Base-by-base conservation (phyloP, 2,329 filamentous ascomycete species). In the Penicillium sp. region DNA sequence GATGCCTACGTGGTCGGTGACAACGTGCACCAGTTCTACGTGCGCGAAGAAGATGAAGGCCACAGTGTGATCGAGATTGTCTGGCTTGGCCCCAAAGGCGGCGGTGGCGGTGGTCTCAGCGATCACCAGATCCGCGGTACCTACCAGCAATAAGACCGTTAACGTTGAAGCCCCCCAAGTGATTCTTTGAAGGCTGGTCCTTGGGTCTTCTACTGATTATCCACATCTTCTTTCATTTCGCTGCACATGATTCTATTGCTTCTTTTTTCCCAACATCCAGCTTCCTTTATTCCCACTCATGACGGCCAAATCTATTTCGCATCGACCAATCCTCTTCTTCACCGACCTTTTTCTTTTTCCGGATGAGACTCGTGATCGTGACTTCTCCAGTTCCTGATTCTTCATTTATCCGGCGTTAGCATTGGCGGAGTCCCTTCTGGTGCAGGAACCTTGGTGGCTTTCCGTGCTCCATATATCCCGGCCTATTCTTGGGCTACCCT, bases 31-130 rank as follows among this genome's bases (percentile, higher is more conserved):
- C 76, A 78, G 54, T 72, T 74, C 61, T 78, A 78, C 57, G 67
- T 71, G 37, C 71, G 73, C 42, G 74, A 77, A 59, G 72, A 74
- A 58, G 69, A 71, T 56, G 71, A 75, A 44, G 70, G 68, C 55
- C 75, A 76, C 67, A 76, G 74, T 54, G 65, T 77, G 37, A 77
- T 78, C 56, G 76, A 78, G 58, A 69, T 78, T 22, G 75, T 78
- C 35, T 78, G 76, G 76, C 71, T 78, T 51, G 74, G 74, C 37
- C 71, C 74, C 54, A 70, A 73, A 64, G 70, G 70, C 51, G 72
- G 72, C 49, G 73, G 71, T 56, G 73, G 72, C 52, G 72, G 68
- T 48, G 73, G 71, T 63, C 56, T 74, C 46, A 68, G 63, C 52
- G 69, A 71, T 55, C 64, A 65, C 57, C 67, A 64, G 52, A 64